Percentiles rank a stretch among this genome's conserved stretches.
phyloP scores from a whole-genome alignment of 2,329 filamentous ascomycete genomes.

The Blastomyces gilchristii region DNA sequence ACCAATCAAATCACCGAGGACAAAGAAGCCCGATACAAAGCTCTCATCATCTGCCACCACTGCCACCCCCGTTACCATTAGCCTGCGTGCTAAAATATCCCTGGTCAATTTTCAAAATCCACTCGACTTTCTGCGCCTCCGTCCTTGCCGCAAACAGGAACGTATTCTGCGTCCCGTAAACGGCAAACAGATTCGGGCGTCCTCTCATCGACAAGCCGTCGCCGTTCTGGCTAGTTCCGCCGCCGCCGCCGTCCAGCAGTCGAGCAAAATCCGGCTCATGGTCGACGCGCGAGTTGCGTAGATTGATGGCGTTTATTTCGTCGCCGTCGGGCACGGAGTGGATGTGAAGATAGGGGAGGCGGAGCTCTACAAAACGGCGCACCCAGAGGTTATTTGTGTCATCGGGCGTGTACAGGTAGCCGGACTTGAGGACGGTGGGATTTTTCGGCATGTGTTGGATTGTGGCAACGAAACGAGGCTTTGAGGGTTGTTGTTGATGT shows the following conservation, averaged over 20 bases:
- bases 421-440: conserved; percentile 68
- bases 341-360: conserved; percentile 83
- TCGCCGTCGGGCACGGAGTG: conserved; percentile 79
- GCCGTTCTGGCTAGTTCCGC: conserved; percentile 17
- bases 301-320: conserved; percentile 78
- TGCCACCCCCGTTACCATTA: not conserved
- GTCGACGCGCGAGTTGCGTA: conserved; percentile 84
- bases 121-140: conserved; percentile 89
- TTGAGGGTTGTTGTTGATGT: conserved; percentile 25
- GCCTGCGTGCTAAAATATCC: conserved; percentile 46
- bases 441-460: conserved; percentile 74
- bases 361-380: conserved; percentile 83
- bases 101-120: conserved; percentile 92
- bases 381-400: conserved; percentile 70
- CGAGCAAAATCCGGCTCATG: conserved; percentile 79
- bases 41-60: not conserved
- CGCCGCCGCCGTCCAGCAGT: conserved; percentile 45
- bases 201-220: conserved; percentile 31
- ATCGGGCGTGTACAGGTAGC: conserved; percentile 77
- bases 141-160: conserved; percentile 86
- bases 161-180: conserved; percentile 89
- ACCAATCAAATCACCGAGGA: not conserved
- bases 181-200: conserved; percentile 71
- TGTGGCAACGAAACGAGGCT: conserved; percentile 61
- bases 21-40: not conserved